These are phyloP conservation scores for Hanseniaspora valbyensis DNA, from an alignment of 805 yeast species.

Conservation along the genomic window DNA sequence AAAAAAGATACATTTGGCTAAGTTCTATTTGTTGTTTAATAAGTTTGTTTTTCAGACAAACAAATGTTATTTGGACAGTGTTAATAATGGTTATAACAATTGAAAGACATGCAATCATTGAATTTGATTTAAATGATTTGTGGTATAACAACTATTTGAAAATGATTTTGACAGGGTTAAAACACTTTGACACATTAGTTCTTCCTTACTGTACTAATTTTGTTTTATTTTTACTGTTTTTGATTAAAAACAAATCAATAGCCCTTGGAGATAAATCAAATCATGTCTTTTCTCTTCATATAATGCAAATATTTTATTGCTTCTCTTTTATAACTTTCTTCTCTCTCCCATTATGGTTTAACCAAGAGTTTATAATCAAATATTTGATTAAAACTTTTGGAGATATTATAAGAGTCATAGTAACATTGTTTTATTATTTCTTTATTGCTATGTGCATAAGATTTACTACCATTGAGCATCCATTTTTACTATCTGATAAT, in stretches of 20 bases:
- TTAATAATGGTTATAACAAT: constrained; percentile 46
- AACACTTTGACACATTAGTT: constrained; percentile 27
- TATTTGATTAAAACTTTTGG: constrained; percentile 30
- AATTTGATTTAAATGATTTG: constrained; percentile 32
- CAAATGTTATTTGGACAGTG: constrained; percentile 78
- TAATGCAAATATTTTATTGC: constrained; percentile 76
- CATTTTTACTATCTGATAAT: constrained; percentile 85
- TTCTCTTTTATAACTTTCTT: constrained; percentile 50
- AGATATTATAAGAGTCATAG: constrained; percentile 21
- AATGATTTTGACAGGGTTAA: constrained; percentile 30
- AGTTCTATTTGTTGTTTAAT: constrained; percentile 48
- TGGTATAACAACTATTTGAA: constrained; percentile 33
- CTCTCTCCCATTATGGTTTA: constrained; percentile 65
- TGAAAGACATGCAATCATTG: constrained; percentile 39
- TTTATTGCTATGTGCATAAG: constrained; percentile 40
- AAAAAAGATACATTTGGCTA: constrained; percentile 28
- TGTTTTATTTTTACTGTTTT: constrained; percentile 43
- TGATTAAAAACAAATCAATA: constrained; percentile 65
- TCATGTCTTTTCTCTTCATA: constrained; percentile 59
- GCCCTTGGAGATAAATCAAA: constrained; percentile 87
- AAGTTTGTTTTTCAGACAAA: constrained; percentile 75
- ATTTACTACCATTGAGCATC: constrained; percentile 66
- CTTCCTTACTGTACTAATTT: constrained; percentile 48
- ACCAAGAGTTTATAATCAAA: constrained; percentile 31
- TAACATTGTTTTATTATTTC: constrained; percentile 26